phyloP scores from a whole-genome alignment of 78 protist genomes.

The Dictyostelium capitatum region DNA sequence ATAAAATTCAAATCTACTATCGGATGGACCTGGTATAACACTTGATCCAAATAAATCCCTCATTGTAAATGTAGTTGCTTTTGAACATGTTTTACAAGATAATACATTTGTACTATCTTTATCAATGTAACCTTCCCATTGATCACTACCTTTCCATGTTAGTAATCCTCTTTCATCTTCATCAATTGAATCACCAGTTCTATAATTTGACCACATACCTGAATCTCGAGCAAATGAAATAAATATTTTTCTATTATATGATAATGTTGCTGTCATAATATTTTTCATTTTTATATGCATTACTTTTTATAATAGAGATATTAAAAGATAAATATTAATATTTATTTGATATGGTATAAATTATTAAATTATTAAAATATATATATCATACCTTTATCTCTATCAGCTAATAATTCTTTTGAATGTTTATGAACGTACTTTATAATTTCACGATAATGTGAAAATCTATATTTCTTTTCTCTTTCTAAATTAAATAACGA shows the following conservation, averaged over 20 bases:
- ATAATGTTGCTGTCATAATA: conserved; percentile 70
- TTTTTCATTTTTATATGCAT: conserved; percentile 70
- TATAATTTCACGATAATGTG: conserved; percentile 71
- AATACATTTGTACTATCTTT: not conserved
- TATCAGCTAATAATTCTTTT: conserved; percentile 43
- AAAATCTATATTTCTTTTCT: conserved; percentile 68
- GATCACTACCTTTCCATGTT: conserved; percentile 35
- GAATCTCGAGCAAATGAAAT: conserved; percentile 78
- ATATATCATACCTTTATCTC: conserved; percentile 55
- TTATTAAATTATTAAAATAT: too few relatives aligned
- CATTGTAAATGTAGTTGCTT: not conserved
- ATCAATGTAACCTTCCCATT: conserved; percentile 25
- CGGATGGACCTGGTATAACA: conserved; percentile 70
- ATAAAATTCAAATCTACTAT: conserved; percentile 55
- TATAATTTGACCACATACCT: conserved; percentile 76
- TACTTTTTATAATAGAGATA: too few relatives aligned
- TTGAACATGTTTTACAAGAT: conserved; percentile 36
- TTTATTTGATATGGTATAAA: not conserved
- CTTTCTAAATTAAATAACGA: conserved; percentile 61
- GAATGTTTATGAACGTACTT: conserved; percentile 52
- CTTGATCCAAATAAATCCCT: conserved; percentile 31
- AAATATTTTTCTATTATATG: conserved; percentile 66
- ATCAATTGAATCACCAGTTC: conserved; percentile 45
- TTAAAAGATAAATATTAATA: too few relatives aligned
- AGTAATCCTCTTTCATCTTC: conserved; percentile 74